phyloP scores from a whole-genome alignment of 805 yeast genomes.

The Saccharomycopsis selenospora region DNA sequence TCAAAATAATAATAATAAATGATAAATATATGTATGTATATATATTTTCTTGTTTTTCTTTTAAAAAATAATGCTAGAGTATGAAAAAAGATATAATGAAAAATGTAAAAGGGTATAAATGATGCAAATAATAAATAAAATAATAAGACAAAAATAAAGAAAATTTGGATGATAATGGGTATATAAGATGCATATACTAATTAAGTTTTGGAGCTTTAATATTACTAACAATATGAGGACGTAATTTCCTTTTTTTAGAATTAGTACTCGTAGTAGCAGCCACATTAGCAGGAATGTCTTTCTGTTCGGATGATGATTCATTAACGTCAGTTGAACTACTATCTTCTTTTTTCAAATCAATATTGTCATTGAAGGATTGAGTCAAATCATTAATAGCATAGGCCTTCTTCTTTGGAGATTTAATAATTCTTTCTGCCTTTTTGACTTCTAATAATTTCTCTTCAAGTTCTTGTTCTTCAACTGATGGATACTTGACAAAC shows the following conservation, averaged over 20 bases:
- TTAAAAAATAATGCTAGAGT: not conserved
- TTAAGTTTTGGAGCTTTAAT: not conserved
- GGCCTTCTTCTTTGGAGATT: not conserved
- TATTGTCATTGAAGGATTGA: constrained; percentile 13
- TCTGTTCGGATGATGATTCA: not conserved
- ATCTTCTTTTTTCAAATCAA: constrained; percentile 6
- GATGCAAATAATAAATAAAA: too few relatives aligned
- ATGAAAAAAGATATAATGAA: not conserved
- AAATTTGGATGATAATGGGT: too few relatives aligned
- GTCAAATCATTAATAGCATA: constrained; percentile 1
- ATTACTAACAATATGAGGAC: not conserved
- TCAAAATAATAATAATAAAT: too few relatives aligned
- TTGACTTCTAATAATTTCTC: not conserved
- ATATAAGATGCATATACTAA: too few relatives aligned
- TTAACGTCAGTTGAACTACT: not conserved
- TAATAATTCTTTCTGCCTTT: not conserved
- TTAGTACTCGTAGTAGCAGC: not conserved
- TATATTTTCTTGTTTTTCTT: not conserved
- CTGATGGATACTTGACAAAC: not conserved
- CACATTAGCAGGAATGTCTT: too few relatives aligned
- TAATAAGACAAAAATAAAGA: too few relatives aligned
- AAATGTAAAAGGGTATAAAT: too few relatives aligned
- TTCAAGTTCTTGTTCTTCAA: not conserved
- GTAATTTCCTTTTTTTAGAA: not conserved
- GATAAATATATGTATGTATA: too few relatives aligned